Conservation (phyloP, 1,139 yeast genomes). For the Blastobotrys niveus region DNA sequence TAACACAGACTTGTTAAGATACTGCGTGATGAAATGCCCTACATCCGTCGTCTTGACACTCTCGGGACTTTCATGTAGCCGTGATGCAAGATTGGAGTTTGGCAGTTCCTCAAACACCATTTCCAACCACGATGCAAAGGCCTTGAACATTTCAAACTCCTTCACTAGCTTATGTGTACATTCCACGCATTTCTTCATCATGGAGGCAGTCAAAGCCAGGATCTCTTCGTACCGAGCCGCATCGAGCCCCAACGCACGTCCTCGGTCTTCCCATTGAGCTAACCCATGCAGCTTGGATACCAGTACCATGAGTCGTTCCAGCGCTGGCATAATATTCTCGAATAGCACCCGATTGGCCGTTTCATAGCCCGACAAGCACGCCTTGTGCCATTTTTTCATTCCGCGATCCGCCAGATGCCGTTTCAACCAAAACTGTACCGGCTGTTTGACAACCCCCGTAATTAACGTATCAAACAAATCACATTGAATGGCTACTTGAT, state of each 20-base stretch:
- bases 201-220: conserved; percentile 32
- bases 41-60: conserved; percentile 24
- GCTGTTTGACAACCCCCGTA: conserved; percentile 53
- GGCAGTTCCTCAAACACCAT: conserved; percentile 23
- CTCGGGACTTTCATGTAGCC: conserved; percentile 20
- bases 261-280: conserved; percentile 38
- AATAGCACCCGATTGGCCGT: conserved; percentile 42
- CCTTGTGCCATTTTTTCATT: conserved; percentile 50
- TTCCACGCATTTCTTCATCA: conserved; percentile 39
- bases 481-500: background rate
- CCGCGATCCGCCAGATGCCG: conserved; percentile 64
- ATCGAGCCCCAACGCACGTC: conserved; percentile 35
- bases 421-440: conserved; percentile 45
- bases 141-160: conserved; percentile 48
- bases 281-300: conserved; percentile 45
- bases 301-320: conserved; percentile 54
- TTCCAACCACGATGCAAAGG: conserved; percentile 42
- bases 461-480: conserved; percentile 47
- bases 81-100: conserved; percentile 17
- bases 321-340: conserved; percentile 48
- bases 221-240: conserved; percentile 27
- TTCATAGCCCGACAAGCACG: conserved; percentile 50
- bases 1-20: conserved; percentile 16
- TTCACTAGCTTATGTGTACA: conserved; percentile 46
- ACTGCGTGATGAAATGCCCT: conserved; percentile 22